Evolutionary conservation across 768 basidiomycete genomes (phyloP), one percentile per base, ranked within the genome.

Genomic region (Mycena rosella): DNA sequence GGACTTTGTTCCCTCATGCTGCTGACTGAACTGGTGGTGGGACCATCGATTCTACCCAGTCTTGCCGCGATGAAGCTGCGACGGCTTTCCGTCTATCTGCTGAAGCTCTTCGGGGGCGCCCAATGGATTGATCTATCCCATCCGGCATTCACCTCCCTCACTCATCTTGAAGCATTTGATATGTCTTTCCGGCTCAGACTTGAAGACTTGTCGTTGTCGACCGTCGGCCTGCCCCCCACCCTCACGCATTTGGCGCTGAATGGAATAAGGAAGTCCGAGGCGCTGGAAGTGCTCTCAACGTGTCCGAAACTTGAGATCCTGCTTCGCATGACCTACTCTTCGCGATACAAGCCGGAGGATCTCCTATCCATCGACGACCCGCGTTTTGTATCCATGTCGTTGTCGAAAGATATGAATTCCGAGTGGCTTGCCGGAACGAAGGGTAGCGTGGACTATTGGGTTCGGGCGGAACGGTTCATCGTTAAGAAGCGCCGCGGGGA

Each of bases 81-180:
- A 34, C 40, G 52, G 18, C 53, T 63, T 8, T 13, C 42, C 13
- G 13, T 36, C 10, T 10, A 15, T 10, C 4, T 55, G 5, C 8
- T 1, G 3, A 5, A 7, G 11, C 15, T 62, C 1, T 62, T 54
- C 48, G 47, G 14, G 5, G 2, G 13, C 24, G 24, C 2, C 11
- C 40, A 13, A 1, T 38, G 2, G 60, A 53, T 61, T 20, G 34
- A 18, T 34, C 11, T 34, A 38, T 32, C 47, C 22, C 54, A 48
- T 11, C 47, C 63, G 0, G 0, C 47, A 11, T 57, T 64, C 27
- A 20, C 63, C 8, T 48, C 32, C 15, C 14, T 64, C 26, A 64
- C 54, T 4, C 63, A 64, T 20, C 63, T 64, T 30, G 45, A 64
- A 9, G 4, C 47, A 14, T 57, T 64, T 5, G 63, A 49, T 10